A percentile compares a stretch with the other conserved stretches of the same genome.
Conservation (phyloP, 2,329 filamentous ascomycete genomes). For the Aspergillus texensis region DNA sequence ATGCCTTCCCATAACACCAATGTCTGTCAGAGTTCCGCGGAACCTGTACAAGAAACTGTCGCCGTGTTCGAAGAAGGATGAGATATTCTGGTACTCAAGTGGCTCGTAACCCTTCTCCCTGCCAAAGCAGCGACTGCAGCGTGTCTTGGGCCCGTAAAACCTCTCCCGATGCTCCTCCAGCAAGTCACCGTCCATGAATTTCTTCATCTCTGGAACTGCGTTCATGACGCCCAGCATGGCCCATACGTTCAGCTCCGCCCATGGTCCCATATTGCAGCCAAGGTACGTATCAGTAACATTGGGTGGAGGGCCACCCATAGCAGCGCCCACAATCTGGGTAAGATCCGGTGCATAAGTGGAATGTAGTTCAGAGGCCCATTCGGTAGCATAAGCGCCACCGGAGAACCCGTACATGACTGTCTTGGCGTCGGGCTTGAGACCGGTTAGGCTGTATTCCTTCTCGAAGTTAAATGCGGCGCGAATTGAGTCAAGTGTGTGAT, state of each 20-base stretch:
- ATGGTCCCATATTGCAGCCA: background rate
- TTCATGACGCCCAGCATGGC: constrained; percentile 18
- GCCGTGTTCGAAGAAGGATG: constrained; percentile 6
- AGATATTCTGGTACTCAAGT: background rate
- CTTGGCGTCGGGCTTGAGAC: background rate
- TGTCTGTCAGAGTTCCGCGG: background rate
- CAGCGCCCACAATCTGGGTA: background rate
- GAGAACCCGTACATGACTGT: background rate
- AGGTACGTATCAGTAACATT: constrained; percentile 10
- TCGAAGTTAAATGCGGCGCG: background rate
- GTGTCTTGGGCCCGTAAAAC: background rate
- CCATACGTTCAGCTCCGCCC: constrained; percentile 9
- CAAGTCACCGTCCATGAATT: constrained; percentile 8
- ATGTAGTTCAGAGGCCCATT: constrained; percentile 13
- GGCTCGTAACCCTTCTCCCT: background rate
- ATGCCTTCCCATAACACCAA: constrained; percentile 6
- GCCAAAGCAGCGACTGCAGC: background rate
- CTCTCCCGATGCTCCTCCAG: background rate
- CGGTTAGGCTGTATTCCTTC: background rate
- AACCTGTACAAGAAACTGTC: constrained; percentile 8
- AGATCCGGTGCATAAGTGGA: constrained; percentile 8
- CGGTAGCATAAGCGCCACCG: constrained; percentile 9
- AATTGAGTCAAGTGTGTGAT: background rate
- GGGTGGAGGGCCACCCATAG: constrained; percentile 8
- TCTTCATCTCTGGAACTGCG: constrained; percentile 9